Conservation (phyloP, 2,329 filamentous ascomycete genomes). For the Fusarium heterosporum region DNA sequence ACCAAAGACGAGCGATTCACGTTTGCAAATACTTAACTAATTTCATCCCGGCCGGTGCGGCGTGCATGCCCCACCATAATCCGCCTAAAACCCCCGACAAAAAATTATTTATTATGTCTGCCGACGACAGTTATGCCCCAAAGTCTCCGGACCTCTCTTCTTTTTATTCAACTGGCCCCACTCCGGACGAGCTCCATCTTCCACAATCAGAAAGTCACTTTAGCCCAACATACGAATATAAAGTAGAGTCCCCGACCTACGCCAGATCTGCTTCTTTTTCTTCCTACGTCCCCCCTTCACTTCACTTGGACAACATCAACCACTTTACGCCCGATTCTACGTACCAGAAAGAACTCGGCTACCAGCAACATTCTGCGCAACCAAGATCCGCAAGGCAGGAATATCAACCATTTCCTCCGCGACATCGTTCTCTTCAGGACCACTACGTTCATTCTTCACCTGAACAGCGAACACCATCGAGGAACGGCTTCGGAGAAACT, state of each 20-base stretch:
- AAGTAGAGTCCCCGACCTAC: slow-evolving; percentile 50
- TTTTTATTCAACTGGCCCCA: slow-evolving; percentile 60
- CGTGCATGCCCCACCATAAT: slow-evolving; percentile 42
- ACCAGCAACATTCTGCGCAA: slow-evolving; percentile 43
- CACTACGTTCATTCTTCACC: slow-evolving; percentile 29
- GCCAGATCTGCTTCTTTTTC: slow-evolving; percentile 41
- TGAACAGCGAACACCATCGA: slow-evolving; percentile 12
- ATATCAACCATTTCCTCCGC: slow-evolving; percentile 42
- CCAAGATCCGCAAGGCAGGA: slow-evolving; percentile 37
- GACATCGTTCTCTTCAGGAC: slow-evolving; percentile 31
- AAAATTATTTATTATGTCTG: slow-evolving; percentile 57
- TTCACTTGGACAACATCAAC: slow-evolving; percentile 45
- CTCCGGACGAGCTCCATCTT: slow-evolving; percentile 51
- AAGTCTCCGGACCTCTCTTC: slow-evolving; percentile 70
- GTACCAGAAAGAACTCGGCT: slow-evolving; percentile 44
- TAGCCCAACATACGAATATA: slow-evolving; percentile 51
- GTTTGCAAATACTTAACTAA: slow-evolving; percentile 24
- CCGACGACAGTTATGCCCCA: slow-evolving; percentile 66
- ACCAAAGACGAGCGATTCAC: slow-evolving; percentile 19
- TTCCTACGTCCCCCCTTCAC: slow-evolving; percentile 41
- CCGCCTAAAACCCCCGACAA: slow-evolving; percentile 31
- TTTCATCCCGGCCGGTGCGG: slow-evolving; percentile 31
- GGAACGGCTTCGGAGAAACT: slow-evolving; percentile 22
- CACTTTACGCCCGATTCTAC: slow-evolving; percentile 23
- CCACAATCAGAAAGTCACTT: slow-evolving; percentile 48